Percentiles rank a stretch among this genome's conserved stretches.
These are phyloP conservation scores for Metschnikowia orientalis DNA, from an alignment of 805 yeast species.

Conservation along the genomic window DNA sequence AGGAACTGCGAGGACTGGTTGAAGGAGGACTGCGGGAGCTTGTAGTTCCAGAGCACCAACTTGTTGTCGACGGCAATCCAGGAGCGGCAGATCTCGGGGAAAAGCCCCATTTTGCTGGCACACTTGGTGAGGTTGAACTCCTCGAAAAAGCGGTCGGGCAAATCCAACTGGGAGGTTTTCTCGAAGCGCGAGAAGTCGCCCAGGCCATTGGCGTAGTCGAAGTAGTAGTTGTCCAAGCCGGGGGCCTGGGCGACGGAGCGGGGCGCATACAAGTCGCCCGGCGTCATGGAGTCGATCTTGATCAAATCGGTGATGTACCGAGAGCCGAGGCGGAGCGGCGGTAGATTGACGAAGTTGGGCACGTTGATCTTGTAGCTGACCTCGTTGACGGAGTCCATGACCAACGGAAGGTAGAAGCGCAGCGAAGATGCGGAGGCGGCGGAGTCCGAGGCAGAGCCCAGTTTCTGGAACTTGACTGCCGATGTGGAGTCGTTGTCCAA, in stretches of 20 bases:
- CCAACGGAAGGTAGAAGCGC: conserved; percentile 32
- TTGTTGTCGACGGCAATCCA: conserved; percentile 86
- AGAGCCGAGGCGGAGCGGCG: conserved; percentile 56
- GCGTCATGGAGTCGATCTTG: conserved; percentile 56
- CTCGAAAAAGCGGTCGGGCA: conserved; percentile 78
- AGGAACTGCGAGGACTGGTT: conserved; percentile 53
- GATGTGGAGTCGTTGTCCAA: conserved; percentile 22
- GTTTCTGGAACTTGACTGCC: conserved; percentile 30
- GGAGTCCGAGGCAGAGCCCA: conserved; percentile 18
- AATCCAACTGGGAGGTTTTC: conserved; percentile 58
- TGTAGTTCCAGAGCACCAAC: conserved; percentile 80
- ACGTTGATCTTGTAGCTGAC: conserved; percentile 42
- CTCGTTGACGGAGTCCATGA: conserved; percentile 34
- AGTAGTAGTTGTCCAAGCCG: conserved; percentile 61
- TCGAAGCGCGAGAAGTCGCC: conserved; percentile 72
- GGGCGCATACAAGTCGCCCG: conserved; percentile 49
- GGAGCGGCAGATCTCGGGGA: conserved; percentile 73
- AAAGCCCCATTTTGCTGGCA: conserved; percentile 73
- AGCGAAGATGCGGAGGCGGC: conserved; percentile 19
- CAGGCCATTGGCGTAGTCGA: conserved; percentile 41
- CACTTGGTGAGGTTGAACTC: conserved; percentile 65
- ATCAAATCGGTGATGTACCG: conserved; percentile 58
- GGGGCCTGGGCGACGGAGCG: conserved; percentile 49
- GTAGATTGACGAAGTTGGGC: conserved; percentile 47
- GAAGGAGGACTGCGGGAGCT: conserved; percentile 47